Percentiles rank a stretch among this genome's conserved stretches.
Conservation (phyloP, 176 grass and related monocot genomes). For the Urochloa ruziziensis region DNA sequence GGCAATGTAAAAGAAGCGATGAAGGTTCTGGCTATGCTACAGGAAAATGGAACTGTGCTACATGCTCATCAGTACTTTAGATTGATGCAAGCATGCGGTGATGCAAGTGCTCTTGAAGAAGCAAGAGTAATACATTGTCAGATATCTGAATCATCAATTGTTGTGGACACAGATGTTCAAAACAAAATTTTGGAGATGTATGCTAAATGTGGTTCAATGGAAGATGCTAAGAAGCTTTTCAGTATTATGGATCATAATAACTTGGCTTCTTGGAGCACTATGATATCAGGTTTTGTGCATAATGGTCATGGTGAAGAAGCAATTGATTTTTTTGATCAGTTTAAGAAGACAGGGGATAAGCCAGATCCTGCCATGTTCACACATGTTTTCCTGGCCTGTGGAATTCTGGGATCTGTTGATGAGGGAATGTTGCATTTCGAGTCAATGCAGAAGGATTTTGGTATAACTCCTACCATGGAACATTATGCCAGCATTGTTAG, state of each 20-base stretch:
- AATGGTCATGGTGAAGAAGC: slow-evolving; percentile 87
- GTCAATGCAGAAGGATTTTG: slow-evolving; percentile 90
- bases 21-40: slow-evolving; percentile 54
- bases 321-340: slow-evolving; percentile 57
- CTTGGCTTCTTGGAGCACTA: slow-evolving; percentile 75
- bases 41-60: slow-evolving; percentile 39
- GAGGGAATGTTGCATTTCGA: slow-evolving; percentile 95
- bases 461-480: slow-evolving; percentile 66
- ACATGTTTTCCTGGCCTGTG: slow-evolving; percentile 66
- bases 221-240: slow-evolving; percentile 73
- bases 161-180: slow-evolving; percentile 54
- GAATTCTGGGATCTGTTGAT: slow-evolving; percentile 74
- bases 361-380: slow-evolving; percentile 73
- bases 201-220: slow-evolving; percentile 75
- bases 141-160: slow-evolving; percentile 45
- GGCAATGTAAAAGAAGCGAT: slow-evolving; percentile 82
- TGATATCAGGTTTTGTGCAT: slow-evolving; percentile 78
- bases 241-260: slow-evolving; percentile 58
- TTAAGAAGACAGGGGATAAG: slow-evolving; percentile 60
- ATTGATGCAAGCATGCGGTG: slow-evolving; percentile 81
- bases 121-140: slow-evolving; percentile 59
- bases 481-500: slow-evolving; percentile 76
- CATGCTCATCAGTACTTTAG: slow-evolving; percentile 45
- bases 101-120: slow-evolving; percentile 53
- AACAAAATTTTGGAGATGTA: slow-evolving; percentile 93